Evolutionary conservation across 495 filamentous ascomycete genomes (phyloP), one percentile per base, ranked within the genome.

Genomic region (Astrothelium subdiscretum): DNA sequence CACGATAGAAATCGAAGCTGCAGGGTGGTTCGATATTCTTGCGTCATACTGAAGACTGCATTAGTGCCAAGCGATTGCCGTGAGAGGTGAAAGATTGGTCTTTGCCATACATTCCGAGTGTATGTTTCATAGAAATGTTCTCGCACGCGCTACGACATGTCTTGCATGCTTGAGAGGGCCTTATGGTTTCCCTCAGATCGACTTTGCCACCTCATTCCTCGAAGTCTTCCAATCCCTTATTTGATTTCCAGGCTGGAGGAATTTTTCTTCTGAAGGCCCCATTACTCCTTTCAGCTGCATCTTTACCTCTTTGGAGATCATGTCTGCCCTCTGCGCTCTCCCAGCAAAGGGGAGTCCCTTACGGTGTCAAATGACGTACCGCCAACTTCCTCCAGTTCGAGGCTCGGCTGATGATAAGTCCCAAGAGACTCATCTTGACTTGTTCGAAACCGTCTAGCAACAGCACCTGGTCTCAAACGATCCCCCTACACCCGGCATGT

Each of bases 401-500:
- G 26, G 20, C 48, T 27, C 15, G 4, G 4, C 24, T 54, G 48
- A 54, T 29, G 24, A 54, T 24, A 29, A 8, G 15, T 54, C 24
- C 15, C 13, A 54, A 54, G 48, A 54, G 48, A 8, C 48, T 54
- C 12, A 27, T 24, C 48, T 29, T 29, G 6, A 27, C 24, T 29
- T 8, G 15, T 24, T 27, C 26, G 22, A n/a, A 11, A 10, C 8
- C 26, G 24, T 6, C 24, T 54, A 27, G 24, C 24, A 10, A 26
- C 48, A 54, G 20, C 24, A 29, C 24, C 24, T 8, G 8, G 22
- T 29, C 24, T 29, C 48, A 6, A 29, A 29, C 3, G 4, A 8
- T 54, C 8, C 24, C 10, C n/a, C 22, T 54, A 12, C n/a, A 26
- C 6, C 22, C 48, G 24, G 20, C 24, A 72, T 72, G 70, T 72